phyloP scores from a whole-genome alignment of 1,284 basidiomycete genomes.

The Rhodotorula glutinis region DNA sequence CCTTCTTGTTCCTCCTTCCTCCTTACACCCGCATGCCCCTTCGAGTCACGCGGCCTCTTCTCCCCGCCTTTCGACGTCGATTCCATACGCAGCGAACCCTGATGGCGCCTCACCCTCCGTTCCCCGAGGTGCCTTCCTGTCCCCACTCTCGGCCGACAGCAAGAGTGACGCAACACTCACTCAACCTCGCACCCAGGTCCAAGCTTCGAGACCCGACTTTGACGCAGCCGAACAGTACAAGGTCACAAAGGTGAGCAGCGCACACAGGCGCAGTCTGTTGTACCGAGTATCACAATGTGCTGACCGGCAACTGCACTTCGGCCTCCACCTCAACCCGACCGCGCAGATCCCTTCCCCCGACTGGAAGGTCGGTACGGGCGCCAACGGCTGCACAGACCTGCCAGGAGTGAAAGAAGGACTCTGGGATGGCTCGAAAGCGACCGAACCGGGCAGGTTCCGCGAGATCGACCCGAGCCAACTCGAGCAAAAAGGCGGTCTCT shows the following conservation, averaged over 20 bases:
- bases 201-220: slow-evolving; percentile 28
- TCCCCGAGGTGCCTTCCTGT: neutral
- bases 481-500: slow-evolving; percentile 48
- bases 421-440: slow-evolving; percentile 52
- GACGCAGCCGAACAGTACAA: slow-evolving; percentile 5
- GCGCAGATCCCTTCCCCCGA: slow-evolving; percentile 53
- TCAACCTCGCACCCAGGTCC: slow-evolving; percentile 22
- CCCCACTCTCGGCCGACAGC: too few relatives aligned
- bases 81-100: neutral
- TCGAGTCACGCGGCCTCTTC: neutral
- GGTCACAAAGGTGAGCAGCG: slow-evolving; percentile 7
- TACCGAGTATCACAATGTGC: neutral
- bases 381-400: slow-evolving; percentile 38
- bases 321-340: slow-evolving; percentile 24
- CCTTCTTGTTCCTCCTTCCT: too few relatives aligned
- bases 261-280: neutral
- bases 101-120: neutral
- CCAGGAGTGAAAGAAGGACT: slow-evolving; percentile 53
- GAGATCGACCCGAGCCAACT: slow-evolving; percentile 55
- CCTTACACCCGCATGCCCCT: neutral
- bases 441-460: slow-evolving; percentile 54
- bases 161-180: too few relatives aligned
- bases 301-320: neutral
- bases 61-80: neutral
- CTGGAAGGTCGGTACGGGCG: slow-evolving; percentile 59